Evolutionary conservation across 2,329 filamentous ascomycete genomes (phyloP), one percentile per base, ranked within the genome.

Genomic region (Ophioceras dolichostomum): DNA sequence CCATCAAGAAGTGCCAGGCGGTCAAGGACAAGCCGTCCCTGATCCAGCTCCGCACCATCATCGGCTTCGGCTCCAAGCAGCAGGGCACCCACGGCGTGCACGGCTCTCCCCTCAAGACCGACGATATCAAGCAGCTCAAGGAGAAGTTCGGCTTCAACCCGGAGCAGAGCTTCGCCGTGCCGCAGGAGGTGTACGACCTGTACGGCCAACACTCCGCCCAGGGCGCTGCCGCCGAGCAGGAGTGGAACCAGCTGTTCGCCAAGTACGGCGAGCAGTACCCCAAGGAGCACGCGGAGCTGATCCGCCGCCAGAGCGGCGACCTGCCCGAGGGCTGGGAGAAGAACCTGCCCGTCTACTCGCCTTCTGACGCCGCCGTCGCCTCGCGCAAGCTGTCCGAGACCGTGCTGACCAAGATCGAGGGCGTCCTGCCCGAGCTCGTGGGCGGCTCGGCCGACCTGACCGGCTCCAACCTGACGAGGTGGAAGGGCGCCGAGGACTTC

Each of bases 251-350:
- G 67, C 74, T 95, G 42, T 76, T 96, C 53, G 73, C 83, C 64
- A 87, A 88, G 68, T 98, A 98, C 67, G 68, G 65, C 51, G 60
- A 77, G 58, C 73, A 85, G 63, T 78, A 83, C 78, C 78, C 82
- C 60, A 66, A 76, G 12, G 82, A 94, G 64, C 75, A 79, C 59
- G 78, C 72, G 41, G 89, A 98, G 57, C 76, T 98, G 45, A 59
- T 66, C 58, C 85, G 91, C 52, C 84, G 89, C 62, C 70, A 87
- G 48, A 73, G 71, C 47, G 79, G 83, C 49, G 79, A 89, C 42
- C 86, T 98, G 32, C 88, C 91, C 45, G 82, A 94, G 61, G 89
- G 88, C 54, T 98, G 91, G 91, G 83, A 95, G 73, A 94, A 91
- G 75, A 70, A 65, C 57, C 78, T 98, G 39, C 91, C 91, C 48